Percentiles rank a stretch among this genome's conserved stretches.
phyloP scores from a whole-genome alignment of 2,329 filamentous ascomycete species.

The Alternaria longipes region DNA sequence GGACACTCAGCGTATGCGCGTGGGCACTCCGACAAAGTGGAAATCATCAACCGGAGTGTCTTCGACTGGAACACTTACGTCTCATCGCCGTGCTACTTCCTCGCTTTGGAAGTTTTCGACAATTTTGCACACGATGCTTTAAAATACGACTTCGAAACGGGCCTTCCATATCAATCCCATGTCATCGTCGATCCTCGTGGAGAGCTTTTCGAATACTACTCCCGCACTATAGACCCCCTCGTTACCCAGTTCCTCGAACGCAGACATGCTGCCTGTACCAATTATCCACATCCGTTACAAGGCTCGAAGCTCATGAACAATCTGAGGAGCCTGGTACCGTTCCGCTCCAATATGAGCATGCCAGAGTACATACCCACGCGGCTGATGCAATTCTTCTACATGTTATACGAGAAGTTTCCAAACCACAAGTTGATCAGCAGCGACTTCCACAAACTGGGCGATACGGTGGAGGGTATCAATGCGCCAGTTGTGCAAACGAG shows the following conservation, averaged over 20 bases:
- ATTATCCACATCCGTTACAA: constrained; percentile 70
- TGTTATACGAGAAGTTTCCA: constrained; percentile 87
- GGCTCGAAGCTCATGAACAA: constrained; percentile 65
- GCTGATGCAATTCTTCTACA: constrained; percentile 96
- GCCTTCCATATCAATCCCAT: constrained; percentile 84
- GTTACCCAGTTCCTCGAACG: constrained; percentile 84
- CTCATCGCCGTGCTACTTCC: constrained; percentile 94
- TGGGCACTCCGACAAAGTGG: constrained; percentile 84
- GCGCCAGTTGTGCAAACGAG: constrained; percentile 96
- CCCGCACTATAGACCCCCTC: constrained; percentile 79
- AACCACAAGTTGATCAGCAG: constrained; percentile 87
- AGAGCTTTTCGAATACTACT: constrained; percentile 96
- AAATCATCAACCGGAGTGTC: constrained; percentile 93
- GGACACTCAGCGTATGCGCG: constrained; percentile 70
- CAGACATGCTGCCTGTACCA: constrained; percentile 75
- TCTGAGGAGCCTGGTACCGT: constrained; percentile 71
- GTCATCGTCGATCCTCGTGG: constrained; percentile 86
- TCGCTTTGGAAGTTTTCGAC: constrained; percentile 97
- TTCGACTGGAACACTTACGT: constrained; percentile 93
- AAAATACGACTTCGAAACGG: constrained; percentile 85
- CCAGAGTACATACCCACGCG: constrained; percentile 95
- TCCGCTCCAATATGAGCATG: constrained; percentile 77
- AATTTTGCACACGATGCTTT: constrained; percentile 97
- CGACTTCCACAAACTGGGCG: constrained; percentile 88
- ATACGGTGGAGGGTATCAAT: constrained; percentile 84